Conservation (phyloP, 768 basidiomycete species). For the Naganishia randhawae region DNA sequence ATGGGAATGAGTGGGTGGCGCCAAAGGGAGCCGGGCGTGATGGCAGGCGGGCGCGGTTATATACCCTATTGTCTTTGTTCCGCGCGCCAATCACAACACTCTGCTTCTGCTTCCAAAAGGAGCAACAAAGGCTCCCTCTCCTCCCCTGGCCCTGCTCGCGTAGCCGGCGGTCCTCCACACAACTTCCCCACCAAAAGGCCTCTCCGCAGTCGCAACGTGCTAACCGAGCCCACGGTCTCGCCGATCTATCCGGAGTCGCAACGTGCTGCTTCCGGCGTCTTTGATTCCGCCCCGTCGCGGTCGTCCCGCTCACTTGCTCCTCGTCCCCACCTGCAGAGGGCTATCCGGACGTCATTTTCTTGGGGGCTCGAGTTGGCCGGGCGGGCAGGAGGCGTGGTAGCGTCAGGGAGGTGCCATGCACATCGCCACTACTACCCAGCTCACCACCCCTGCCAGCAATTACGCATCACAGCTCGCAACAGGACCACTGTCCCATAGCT, state of each 20-base stretch:
- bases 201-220: neutral
- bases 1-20: neutral
- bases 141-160: neutral
- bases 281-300: neutral
- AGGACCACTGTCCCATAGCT: too few species aligned
- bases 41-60: neutral
- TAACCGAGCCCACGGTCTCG: neutral
- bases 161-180: constrained; percentile 15
- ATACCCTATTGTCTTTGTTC: neutral
- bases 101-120: neutral
- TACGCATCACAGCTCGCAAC: too few species aligned
- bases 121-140: neutral
- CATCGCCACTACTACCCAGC: too few species aligned
- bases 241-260: neutral
- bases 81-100: neutral
- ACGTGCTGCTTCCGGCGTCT: neutral
- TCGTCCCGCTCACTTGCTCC: neutral
- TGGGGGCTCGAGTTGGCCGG: too few species aligned
- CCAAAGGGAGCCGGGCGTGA: neutral
- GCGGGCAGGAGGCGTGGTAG: too few species aligned
- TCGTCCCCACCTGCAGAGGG: neutral
- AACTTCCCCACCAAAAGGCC: too few species aligned
- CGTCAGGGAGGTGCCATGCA: too few species aligned
- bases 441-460: too few species aligned
- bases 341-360: neutral